A percentile compares a stretch with the other conserved stretches of the same genome.
These are phyloP conservation scores for Lasiodiplodia theobromae DNA, from an alignment of 2,329 filamentous ascomycete species.

Conservation along the genomic window DNA sequence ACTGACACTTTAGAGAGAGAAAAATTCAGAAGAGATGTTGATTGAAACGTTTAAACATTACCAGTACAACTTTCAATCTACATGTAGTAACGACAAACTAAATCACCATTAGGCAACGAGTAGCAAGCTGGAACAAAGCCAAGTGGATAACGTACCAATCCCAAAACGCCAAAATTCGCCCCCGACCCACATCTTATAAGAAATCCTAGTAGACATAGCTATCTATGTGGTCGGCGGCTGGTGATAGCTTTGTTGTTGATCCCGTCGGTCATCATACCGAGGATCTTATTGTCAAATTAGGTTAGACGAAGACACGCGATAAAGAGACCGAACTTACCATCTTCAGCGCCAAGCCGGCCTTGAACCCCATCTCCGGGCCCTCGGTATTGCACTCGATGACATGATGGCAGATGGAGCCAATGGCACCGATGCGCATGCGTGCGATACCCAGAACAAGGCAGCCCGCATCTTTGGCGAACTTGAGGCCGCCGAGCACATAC, in stretches of 20 bases:
- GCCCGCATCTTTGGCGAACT: not conserved
- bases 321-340: not conserved
- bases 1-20: not conserved
- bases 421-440: conserved; percentile 9
- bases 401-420: conserved; percentile 39
- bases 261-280: conserved; percentile 19
- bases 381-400: conserved; percentile 32
- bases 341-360: conserved; percentile 14
- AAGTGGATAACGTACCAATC: not conserved
- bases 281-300: not conserved
- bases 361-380: conserved; percentile 23
- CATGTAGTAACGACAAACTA: not conserved
- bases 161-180: not conserved
- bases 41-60: not conserved
- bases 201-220: not conserved
- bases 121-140: not conserved
- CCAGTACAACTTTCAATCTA: not conserved
- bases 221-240: conserved; percentile 1
- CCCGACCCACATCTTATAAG: not conserved
- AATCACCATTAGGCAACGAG: not conserved
- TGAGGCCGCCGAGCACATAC: conserved; percentile 21
- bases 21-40: not conserved
- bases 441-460: conserved; percentile 20
- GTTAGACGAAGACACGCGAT: not conserved
- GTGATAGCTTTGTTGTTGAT: conserved; percentile 13